These are phyloP conservation scores for Filobasidium floriforme DNA, from an alignment of 768 basidiomycete genomes.

Conservation along the genomic window DNA sequence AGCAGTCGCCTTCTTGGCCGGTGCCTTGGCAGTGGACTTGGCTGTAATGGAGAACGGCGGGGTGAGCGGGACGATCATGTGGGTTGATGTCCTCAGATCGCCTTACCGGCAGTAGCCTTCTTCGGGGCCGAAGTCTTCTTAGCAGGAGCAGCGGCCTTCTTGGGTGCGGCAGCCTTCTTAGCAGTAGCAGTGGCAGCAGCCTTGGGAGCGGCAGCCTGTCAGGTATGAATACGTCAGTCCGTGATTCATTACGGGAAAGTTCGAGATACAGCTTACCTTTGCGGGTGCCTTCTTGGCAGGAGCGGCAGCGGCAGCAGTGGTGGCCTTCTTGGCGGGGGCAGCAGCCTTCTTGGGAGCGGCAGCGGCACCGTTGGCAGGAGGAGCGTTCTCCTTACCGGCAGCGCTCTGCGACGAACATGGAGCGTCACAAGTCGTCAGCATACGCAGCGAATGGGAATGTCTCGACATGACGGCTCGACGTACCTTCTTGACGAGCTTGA, in stretches of 20 bases:
- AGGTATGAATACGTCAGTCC: not conserved
- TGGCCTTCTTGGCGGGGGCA: slow-evolving; percentile 40
- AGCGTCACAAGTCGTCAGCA: not conserved
- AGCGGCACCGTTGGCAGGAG: slow-evolving; percentile 40
- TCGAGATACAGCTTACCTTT: slow-evolving; percentile 9
- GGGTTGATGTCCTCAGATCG: not conserved
- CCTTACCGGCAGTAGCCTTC: slow-evolving; percentile 36
- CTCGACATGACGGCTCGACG: slow-evolving; percentile 45
- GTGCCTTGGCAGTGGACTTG: slow-evolving; percentile 36
- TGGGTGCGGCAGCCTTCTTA: slow-evolving; percentile 28
- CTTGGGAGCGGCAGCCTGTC: slow-evolving; percentile 25
- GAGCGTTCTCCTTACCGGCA: slow-evolving; percentile 38
- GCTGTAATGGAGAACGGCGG: slow-evolving; percentile 6
- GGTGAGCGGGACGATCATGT: not conserved
- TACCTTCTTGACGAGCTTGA: slow-evolving; percentile 43
- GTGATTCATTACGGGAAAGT: not conserved
- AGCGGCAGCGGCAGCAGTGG: slow-evolving; percentile 30
- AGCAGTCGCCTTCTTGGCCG: slow-evolving; percentile 25
- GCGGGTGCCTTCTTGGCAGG: slow-evolving; percentile 32
- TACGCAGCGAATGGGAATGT: slow-evolving; percentile 23
- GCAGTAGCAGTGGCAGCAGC: not conserved
- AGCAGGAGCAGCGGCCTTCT: slow-evolving; percentile 44
- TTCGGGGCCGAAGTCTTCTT: slow-evolving; percentile 50
- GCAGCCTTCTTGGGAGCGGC: slow-evolving; percentile 45
- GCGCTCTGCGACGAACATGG: slow-evolving; percentile 11